These are phyloP conservation scores for Sordaria brevicollis DNA, from an alignment of 495 filamentous ascomycete species.

Conservation along the genomic window DNA sequence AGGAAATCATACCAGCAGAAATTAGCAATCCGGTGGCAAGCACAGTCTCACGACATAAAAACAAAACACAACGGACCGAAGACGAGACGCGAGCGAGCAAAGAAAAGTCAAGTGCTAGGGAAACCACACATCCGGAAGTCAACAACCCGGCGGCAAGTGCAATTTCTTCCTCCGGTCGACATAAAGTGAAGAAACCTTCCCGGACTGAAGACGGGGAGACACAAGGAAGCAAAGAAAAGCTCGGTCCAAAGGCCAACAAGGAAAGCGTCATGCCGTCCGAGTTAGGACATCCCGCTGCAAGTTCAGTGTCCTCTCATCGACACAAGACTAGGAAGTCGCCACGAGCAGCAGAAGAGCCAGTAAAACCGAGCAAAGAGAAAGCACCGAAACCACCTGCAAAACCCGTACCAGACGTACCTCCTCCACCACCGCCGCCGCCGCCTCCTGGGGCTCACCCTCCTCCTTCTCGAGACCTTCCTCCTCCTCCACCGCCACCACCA, in stretches of 20 bases:
- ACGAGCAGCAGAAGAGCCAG: not conserved
- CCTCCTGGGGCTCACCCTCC: no score
- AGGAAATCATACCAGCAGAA: no score
- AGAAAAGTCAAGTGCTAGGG: no score
- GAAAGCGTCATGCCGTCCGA: not conserved
- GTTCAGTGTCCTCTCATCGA: not conserved
- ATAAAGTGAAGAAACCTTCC: no score
- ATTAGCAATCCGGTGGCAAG: no score
- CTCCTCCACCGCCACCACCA: not conserved
- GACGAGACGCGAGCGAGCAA: no score
- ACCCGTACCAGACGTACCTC: not conserved
- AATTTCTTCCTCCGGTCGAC: no score
- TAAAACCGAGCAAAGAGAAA: not conserved
- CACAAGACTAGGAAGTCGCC: not conserved
- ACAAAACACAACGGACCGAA: not conserved
- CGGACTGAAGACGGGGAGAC: not conserved
- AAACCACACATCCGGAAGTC: no score
- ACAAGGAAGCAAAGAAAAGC: not conserved
- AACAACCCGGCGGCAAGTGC: no score
- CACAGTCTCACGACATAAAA: no score
- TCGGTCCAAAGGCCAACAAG: not conserved
- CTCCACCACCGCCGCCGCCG: not conserved
- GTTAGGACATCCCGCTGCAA: not conserved
- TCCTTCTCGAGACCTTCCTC: no score
- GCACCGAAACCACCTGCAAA: not conserved